These are phyloP conservation scores for Neckera pumila DNA, from an alignment of 225 moss, liverwort and hornwort genomes.

Conservation along the genomic window DNA sequence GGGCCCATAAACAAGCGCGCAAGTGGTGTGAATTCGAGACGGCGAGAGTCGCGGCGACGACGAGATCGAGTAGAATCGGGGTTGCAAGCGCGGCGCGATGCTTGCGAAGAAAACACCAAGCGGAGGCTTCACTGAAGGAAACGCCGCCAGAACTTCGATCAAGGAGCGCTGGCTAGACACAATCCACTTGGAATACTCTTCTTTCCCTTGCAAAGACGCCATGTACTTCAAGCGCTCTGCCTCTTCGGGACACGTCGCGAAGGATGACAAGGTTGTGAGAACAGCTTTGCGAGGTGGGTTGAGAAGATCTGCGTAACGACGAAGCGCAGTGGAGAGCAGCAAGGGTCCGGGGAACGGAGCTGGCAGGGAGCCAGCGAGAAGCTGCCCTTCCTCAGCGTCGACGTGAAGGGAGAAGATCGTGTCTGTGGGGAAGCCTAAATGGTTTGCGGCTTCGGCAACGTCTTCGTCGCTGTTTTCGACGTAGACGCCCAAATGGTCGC, in stretches of 20 bases:
- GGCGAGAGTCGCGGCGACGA: conserved; percentile 73
- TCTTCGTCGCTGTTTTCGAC: conserved; percentile 65
- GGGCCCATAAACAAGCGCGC: conserved; percentile 75
- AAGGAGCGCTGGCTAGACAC: conserved; percentile 60
- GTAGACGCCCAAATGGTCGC: conserved; percentile 84
- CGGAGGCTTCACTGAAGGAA: conserved; percentile 66
- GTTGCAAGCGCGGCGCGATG: conserved; percentile 69
- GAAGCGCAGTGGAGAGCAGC: conserved; percentile 54
- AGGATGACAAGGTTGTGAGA: conserved; percentile 43
- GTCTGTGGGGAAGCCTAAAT: conserved; percentile 50
- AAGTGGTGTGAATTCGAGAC: conserved; percentile 69
- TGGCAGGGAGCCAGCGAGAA: conserved; percentile 55
- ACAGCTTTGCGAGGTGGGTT: conserved; percentile 75
- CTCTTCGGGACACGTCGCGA: conserved; percentile 47
- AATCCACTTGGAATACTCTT: conserved; percentile 73
- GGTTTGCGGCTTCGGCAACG: conserved; percentile 58
- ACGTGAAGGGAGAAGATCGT: conserved; percentile 78
- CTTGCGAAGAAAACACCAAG: conserved; percentile 88
- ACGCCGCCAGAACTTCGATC: conserved; percentile 67
- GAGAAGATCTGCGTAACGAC: conserved; percentile 77
- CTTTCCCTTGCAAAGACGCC: conserved; percentile 70
- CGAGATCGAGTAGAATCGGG: conserved; percentile 93
- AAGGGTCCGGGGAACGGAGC: conserved; percentile 74
- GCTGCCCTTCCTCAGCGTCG: conserved; percentile 59
- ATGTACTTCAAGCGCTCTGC: conserved; percentile 53